Base-by-base conservation (phyloP, 345 rosid genomes). In the Melastoma malabathricum region DNA sequence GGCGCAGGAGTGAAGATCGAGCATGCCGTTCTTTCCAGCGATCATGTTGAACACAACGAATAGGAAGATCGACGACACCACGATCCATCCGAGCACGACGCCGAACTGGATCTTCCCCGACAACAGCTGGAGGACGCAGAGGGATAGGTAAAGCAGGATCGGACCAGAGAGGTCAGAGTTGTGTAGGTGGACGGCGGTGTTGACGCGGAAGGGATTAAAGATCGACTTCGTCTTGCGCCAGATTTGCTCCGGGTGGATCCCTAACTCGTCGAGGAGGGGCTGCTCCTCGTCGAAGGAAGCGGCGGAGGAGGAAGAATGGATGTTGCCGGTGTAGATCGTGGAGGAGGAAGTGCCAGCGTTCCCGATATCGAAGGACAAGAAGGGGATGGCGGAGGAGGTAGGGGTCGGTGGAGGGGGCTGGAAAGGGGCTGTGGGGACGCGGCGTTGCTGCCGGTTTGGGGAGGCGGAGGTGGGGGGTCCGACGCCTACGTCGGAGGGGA, bases 231-330 rank as follows among this genome's bases (percentile, higher is more conserved):
- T 81, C 50, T 87, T 92, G 63, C 67, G 68, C 95, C 95, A 87
- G 84, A 92, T 92, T 76, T 92, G 95, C 19, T 77, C 90, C 5
- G 95, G 98, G 62, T 87, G 97, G 71, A 92, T 87, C 12, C 97
- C 98, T 51, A 87, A 94, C 64, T 92, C 98, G 68, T 84, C 98
- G 46, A 87, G 95, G 17, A 92, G 68, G 14, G 98, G 95, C 59
- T 87, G 90, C 56, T 92, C 98, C 25, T 82, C 95, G 18, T 84
- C 95, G 62, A 82, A 92, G 46, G 76, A 80, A 3, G 76, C 66
- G 17, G 51, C 50, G 25, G 57, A 60, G 61, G 47, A 29, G 14
- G 67, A 31, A 2, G 38, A 5, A 9, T 31, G 38, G 38, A 31
- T 3, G 38, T 31, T 31, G 38, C 89, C 93, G 44, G 73, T 66